Base-by-base conservation (phyloP, 176 grass and related monocot species). In the Rhynchospora breviuscula region DNA sequence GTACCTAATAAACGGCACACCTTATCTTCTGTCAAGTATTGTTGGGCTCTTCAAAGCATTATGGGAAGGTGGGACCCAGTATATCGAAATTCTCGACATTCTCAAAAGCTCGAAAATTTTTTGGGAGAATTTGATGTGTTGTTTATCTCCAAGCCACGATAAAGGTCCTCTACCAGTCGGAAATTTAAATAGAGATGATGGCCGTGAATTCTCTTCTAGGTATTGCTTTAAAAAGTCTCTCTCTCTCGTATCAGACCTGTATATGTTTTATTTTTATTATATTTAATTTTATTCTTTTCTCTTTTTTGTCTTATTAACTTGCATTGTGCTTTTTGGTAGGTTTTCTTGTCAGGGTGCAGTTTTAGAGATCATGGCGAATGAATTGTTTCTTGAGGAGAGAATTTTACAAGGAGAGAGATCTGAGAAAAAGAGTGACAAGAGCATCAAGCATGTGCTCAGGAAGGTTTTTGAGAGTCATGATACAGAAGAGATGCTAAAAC, bases 51-150 rank as follows among this genome's bases (percentile, higher is more conserved):
- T 98, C 48, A 91, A 86, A 90, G 89, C 92, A 79, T 84, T 98
- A 88, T 98, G 95, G 95, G 91, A 95, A 87, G 85, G 89, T 53
- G 86, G 92, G 83, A 81, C 84, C 23, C 92, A 91, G 59, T 95
- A 90, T 73, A 76, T 87, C 8, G 79, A 54, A 84, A 87, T 98
- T 72, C 73, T 98, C 81, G 82, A 93, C 83, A 91, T 88, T 72
- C 79, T 95, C 11, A 89, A 91, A 91, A 86, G 79, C 66, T 93
- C 90, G 26, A 76, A 67, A 87, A 86, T 43, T 35, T 93, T 98
- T 81, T 98, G 95, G 92, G 85, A 91, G 83, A 88, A 85, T 49
- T 88, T 98, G 69, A 92, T 89, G 48, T 52, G 23, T 19, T 93
- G 91, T 84, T 62, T 95, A 83, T 80, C 75, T 90, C 60, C 76